Evolutionary conservation across 371 early-diverging fungal species (phyloP).

Genomic region (Syncephalis plumigaleata): DNA sequence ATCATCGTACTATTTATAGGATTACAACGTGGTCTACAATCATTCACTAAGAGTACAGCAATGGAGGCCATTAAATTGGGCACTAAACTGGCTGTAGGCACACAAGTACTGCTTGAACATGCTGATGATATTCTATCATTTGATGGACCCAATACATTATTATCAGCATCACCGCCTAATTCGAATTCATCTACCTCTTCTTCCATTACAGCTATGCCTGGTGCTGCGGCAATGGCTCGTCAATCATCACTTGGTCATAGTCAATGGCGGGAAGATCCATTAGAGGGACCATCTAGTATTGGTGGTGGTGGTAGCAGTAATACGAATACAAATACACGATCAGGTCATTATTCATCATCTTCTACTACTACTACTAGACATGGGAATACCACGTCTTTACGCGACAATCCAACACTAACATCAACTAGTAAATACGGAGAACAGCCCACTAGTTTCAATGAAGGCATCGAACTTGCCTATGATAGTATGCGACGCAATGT

Average conservation of each 20-base stretch:
- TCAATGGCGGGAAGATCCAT: constrained; percentile 1
- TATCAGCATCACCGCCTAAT: too few species aligned
- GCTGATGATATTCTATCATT: constrained; percentile 54
- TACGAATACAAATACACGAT: too few species aligned
- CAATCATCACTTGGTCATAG: not conserved
- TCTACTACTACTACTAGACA: too few species aligned
- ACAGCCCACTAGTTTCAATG: constrained; percentile 66
- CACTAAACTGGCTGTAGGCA: constrained; percentile 73
- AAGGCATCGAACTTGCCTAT: constrained; percentile 67
- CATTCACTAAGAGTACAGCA: constrained; percentile 79
- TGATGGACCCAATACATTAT: not conserved
- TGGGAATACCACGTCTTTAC: too few species aligned
- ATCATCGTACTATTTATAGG: constrained; percentile 14
- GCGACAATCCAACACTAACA: too few species aligned
- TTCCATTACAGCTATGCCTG: not conserved
- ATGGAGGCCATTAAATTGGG: constrained; percentile 81
- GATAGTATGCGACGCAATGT: constrained; percentile 56
- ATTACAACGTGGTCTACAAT: constrained; percentile 65
- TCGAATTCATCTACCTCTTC: not conserved
- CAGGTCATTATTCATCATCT: too few species aligned
- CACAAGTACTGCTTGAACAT: constrained; percentile 77
- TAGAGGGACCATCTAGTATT: too few species aligned
- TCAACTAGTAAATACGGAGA: constrained; percentile 55
- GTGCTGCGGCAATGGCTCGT: not conserved
- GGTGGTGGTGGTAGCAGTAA: not conserved